Percentiles rank a stretch among this genome's conserved stretches.
Evolutionary conservation across 116 monocot genomes (phyloP).

Genomic region (Dioscorea cayenensis): DNA sequence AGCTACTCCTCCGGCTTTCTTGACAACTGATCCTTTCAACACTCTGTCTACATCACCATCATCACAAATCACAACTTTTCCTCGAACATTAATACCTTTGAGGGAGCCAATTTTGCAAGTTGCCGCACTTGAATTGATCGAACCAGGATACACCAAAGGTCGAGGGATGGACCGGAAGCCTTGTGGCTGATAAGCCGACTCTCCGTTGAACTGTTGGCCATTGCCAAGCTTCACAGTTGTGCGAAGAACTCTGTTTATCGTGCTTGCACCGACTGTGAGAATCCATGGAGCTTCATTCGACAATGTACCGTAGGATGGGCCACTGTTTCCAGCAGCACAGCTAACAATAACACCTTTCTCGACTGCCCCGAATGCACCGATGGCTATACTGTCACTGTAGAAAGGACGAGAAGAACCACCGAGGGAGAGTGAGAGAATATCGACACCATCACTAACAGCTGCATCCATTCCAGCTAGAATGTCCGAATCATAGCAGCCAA

Average conservation of each 20-base stretch:
- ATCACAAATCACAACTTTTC: constrained; percentile 36
- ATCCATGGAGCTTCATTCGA: neutral
- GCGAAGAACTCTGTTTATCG: neutral
- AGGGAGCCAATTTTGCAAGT: neutral
- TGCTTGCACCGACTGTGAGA: neutral
- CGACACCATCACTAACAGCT: neutral
- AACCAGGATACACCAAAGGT: neutral
- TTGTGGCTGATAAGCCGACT: neutral
- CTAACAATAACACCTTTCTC: neutral
- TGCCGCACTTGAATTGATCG: neutral
- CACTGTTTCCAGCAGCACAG: neutral
- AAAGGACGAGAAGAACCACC: neutral
- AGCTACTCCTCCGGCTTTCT: constrained; percentile 17
- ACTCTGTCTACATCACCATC: neutral
- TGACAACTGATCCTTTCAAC: neutral
- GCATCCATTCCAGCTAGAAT: neutral
- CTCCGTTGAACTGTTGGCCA: neutral
- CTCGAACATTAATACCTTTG: constrained; percentile 3
- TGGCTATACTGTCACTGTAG: neutral
- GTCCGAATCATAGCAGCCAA: neutral
- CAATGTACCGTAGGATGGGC: neutral
- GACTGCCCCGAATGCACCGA: neutral
- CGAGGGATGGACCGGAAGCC: neutral
- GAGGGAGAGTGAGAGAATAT: neutral
- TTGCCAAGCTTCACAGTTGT: neutral